Evolutionary conservation across 176 grass and related monocot genomes (phyloP).

Genomic region (Tillandsia leiboldiana): DNA sequence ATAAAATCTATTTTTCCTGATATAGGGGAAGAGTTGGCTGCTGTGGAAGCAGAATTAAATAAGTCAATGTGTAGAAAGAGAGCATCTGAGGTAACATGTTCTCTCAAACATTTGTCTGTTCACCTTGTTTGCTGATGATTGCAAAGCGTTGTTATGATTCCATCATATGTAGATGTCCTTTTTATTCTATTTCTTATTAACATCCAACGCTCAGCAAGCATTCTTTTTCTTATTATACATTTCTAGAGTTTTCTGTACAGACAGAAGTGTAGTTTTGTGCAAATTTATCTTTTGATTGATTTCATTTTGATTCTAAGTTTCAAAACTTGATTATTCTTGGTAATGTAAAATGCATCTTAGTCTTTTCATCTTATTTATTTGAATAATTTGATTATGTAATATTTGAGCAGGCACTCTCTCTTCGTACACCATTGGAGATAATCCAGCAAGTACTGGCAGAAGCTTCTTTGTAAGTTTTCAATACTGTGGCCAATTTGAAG

Average conservation of each 20-base stretch:
- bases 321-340: background rate
- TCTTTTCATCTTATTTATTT: slow-evolving; percentile 8
- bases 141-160: background rate
- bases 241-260: background rate
- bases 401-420: slow-evolving; percentile 43
- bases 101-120: background rate
- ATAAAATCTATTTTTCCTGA: slow-evolving; percentile 22
- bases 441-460: slow-evolving; percentile 52
- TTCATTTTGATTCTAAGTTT: background rate
- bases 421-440: slow-evolving; percentile 36
- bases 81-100: slow-evolving; percentile 51
- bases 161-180: background rate
- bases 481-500: slow-evolving; percentile 1
- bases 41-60: slow-evolving; percentile 62
- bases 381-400: slow-evolving; percentile 22
- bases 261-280: background rate
- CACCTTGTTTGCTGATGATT: slow-evolving; percentile 9
- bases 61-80: slow-evolving; percentile 65
- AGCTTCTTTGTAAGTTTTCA: slow-evolving; percentile 56
- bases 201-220: background rate
- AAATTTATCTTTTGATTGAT: background rate
- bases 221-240: background rate
- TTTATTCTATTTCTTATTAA: background rate
- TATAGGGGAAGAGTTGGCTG: slow-evolving; percentile 60
- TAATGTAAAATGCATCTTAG: slow-evolving; percentile 9